phyloP scores from a whole-genome alignment of 2,329 filamentous ascomycete species.

The Aspergillus fijiensis region DNA sequence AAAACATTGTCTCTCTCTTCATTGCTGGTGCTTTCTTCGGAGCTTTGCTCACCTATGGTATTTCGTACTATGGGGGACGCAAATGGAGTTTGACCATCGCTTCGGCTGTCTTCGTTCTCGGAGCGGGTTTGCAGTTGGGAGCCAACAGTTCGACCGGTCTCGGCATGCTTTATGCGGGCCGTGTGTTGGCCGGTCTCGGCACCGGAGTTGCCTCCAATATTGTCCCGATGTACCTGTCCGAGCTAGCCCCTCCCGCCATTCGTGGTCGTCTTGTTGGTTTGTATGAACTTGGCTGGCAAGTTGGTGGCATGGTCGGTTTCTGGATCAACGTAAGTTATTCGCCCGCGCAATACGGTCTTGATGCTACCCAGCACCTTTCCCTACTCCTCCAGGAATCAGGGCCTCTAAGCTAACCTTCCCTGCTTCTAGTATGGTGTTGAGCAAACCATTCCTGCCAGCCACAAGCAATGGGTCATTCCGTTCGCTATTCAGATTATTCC shows the following conservation, averaged over 20 bases:
- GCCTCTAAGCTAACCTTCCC: constrained; percentile 12
- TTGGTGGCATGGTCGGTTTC: constrained; percentile 47
- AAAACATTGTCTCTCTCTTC: constrained; percentile 75
- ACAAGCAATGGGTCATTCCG: constrained; percentile 36
- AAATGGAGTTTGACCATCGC: constrained; percentile 63
- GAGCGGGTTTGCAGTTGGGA: constrained; percentile 67
- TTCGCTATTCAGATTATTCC: constrained; percentile 36
- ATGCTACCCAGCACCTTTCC: background rate
- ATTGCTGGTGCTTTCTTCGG: constrained; percentile 83
- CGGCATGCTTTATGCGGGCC: constrained; percentile 55
- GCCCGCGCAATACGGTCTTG: background rate
- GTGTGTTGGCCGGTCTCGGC: constrained; percentile 55
- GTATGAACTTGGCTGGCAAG: constrained; percentile 54
- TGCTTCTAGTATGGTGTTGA: constrained; percentile 51
- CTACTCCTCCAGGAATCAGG: background rate
- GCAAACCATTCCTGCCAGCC: constrained; percentile 25
- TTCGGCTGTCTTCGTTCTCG: constrained; percentile 63
- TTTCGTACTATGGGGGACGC: constrained; percentile 64
- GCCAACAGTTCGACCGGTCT: constrained; percentile 59
- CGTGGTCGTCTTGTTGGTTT: constrained; percentile 55
- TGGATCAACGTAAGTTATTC: constrained; percentile 41
- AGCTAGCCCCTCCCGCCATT: constrained; percentile 55
- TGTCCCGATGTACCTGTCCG: constrained; percentile 58
- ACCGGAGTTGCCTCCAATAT: constrained; percentile 56
- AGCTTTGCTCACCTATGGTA: constrained; percentile 62